Base-by-base conservation (phyloP, 2,329 filamentous ascomycete species). In the Colletotrichum costaricense region DNA sequence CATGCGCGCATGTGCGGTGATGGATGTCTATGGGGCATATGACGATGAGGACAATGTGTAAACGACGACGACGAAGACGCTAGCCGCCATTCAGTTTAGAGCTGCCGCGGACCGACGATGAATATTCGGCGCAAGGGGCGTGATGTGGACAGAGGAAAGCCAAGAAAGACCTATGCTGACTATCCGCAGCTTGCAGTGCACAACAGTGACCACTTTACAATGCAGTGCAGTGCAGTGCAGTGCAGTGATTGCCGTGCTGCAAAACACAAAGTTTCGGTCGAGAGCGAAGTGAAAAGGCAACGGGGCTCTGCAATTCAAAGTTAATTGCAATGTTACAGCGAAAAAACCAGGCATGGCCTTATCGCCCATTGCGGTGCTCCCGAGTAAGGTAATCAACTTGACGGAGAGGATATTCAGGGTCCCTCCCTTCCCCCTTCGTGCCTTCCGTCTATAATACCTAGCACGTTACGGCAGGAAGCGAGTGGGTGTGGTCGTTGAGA, bases 241-340 rank as follows among this genome's bases (percentile, higher is more conserved):
- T 30, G 49, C 19, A 52, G n/a, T 22, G 9, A n/a, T 16, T 28
- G 19, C 33, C 22, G 7, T n/a, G 14, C 24, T 56, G 63, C 49
- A 65, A 22, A 42, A 57, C 11, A 33, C 38, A 52, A 8, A 46
- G 24, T 65, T 19, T 57, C 33, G 54, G 52, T 30, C 52, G 54
- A n/a, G 28, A 54, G 46, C 12, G 12, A 63, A 55, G 26, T n/a
- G 2, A 19, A n/a, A n/a, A 33, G 55, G 11, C 28, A 14, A 49
- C 19, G 28, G 12, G n/a, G 46, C 33, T 22, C 52, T 26, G 46
- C 22, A 33, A 30, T 49, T 22, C 28, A 26, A 28, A 33, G 11
- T 60, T 62, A 57, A 73, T 73, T 71, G 67, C 62, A 62, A 66
- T 62, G 71, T 71, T 66, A 49, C 71, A 66, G 56, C 28, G 46